Evolutionary conservation across 2,329 filamentous ascomycete species (phyloP).

Genomic region (Diplodia sapinea): DNA sequence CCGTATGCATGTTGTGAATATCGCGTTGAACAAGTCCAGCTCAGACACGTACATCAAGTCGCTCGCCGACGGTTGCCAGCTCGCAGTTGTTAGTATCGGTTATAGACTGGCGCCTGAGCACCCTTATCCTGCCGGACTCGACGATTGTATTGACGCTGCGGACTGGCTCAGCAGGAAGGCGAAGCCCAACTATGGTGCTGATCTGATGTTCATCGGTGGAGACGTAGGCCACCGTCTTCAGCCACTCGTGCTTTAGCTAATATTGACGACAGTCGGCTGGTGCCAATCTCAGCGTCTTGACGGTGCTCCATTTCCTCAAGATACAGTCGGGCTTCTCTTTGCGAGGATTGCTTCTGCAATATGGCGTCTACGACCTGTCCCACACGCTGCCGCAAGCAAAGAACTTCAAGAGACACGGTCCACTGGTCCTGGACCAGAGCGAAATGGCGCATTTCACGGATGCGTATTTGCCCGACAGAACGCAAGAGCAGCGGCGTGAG

Average conservation of each 20-base stretch:
- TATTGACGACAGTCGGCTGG: conserved; percentile 57
- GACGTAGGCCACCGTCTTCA: conserved; percentile 45
- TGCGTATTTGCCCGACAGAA: conserved; percentile 54
- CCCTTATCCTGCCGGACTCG: conserved; percentile 59
- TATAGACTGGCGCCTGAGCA: conserved; percentile 67
- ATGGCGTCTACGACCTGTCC: conserved; percentile 58
- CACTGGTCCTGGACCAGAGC: conserved; percentile 54
- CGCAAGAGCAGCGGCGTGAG: conserved; percentile 49
- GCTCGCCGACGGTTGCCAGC: conserved; percentile 56
- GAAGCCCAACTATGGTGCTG: conserved; percentile 48
- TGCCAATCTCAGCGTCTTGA: conserved; percentile 56
- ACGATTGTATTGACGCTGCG: conserved; percentile 64
- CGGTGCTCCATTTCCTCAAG: conserved; percentile 56
- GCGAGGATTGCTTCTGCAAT: conserved; percentile 59
- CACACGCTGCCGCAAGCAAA: conserved; percentile 49
- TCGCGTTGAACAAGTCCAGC: conserved; percentile 35
- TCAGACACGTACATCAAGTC: conserved; percentile 57
- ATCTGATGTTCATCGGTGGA: conserved; percentile 44
- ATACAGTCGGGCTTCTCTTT: conserved; percentile 50
- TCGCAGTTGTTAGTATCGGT: conserved; percentile 62
- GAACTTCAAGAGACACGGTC: conserved; percentile 39
- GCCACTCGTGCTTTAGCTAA: conserved; percentile 51
- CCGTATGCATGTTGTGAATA: not conserved
- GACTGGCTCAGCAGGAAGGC: conserved; percentile 60
- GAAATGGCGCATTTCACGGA: conserved; percentile 55